Evolutionary conservation across 1,284 basidiomycete genomes (phyloP).

Genomic region (Tylopilus sp.): DNA sequence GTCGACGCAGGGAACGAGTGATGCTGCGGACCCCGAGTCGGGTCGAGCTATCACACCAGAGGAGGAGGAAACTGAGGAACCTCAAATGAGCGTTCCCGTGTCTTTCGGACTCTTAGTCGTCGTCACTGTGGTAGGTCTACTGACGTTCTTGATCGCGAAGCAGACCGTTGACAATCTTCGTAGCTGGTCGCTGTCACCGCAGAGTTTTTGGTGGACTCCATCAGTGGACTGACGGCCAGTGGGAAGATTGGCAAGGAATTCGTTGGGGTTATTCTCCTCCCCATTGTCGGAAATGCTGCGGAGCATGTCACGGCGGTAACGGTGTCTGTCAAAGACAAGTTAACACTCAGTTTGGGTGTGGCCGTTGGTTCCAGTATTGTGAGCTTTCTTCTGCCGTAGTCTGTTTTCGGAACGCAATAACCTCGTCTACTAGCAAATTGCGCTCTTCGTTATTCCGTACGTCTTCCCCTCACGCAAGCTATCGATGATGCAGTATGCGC

Average conservation of each 20-base stretch:
- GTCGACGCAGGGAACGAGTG: rapidly evolving
- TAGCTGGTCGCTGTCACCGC: constrained; percentile 72
- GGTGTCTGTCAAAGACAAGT: constrained; percentile 77
- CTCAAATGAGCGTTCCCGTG: constrained; percentile 54
- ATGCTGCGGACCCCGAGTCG: constrained; percentile 13
- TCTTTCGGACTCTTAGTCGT: constrained; percentile 53
- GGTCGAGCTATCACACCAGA: not conserved
- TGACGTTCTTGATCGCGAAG: not conserved
- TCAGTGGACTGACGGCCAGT: constrained; percentile 60
- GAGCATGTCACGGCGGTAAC: constrained; percentile 77
- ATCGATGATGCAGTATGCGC: constrained; percentile 47
- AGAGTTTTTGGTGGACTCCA: constrained; percentile 80
- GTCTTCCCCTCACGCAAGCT: constrained; percentile 44
- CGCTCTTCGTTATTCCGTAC: constrained; percentile 82
- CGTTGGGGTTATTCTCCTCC: constrained; percentile 83
- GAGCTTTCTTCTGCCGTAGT: constrained; percentile 31
- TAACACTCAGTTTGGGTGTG: constrained; percentile 75
- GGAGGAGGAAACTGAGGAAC: constrained; percentile 53
- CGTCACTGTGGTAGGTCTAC: constrained; percentile 61
- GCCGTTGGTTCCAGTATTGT: constrained; percentile 90
- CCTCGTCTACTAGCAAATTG: constrained; percentile 68
- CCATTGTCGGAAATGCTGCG: constrained; percentile 80
- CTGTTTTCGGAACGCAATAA: constrained; percentile 2
- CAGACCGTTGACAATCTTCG: not conserved
- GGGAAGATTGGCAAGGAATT: constrained; percentile 70